A percentile compares a stretch with the other conserved stretches of the same genome.
Conservation (phyloP, 108 stramenopile genomes). For the Conticribra guillardii region DNA sequence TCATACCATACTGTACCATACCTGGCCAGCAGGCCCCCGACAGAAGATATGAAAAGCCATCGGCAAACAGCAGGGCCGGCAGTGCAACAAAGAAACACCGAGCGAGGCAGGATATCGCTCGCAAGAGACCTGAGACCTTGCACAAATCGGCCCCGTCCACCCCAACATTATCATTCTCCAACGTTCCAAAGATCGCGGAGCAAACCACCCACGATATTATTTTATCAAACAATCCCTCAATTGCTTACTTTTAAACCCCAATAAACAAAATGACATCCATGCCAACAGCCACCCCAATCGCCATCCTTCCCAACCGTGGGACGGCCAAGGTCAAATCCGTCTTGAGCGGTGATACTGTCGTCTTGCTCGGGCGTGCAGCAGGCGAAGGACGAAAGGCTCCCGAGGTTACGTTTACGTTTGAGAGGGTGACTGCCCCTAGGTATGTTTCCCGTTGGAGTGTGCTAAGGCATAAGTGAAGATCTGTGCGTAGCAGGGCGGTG, state of each 20-base stretch:
- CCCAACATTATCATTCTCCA: neutral
- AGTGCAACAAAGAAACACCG: no score
- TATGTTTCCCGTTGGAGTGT: slow-evolving; percentile 27
- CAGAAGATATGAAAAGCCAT: no score
- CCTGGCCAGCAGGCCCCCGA: no score
- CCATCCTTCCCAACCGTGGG: slow-evolving; percentile 77
- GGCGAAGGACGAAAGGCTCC: slow-evolving; percentile 60
- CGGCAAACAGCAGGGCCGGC: no score
- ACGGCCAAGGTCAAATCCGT: slow-evolving; percentile 84
- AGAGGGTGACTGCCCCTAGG: slow-evolving; percentile 83
- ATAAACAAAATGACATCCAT: slow-evolving; percentile 1
- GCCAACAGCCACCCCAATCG: slow-evolving; percentile 19
- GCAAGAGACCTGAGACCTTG: no score
- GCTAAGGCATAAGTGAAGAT: no score
- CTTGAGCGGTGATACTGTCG: slow-evolving; percentile 84
- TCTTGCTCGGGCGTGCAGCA: slow-evolving; percentile 73
- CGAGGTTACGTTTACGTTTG: slow-evolving; percentile 87
- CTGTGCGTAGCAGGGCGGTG: no score
- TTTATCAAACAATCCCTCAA: neutral
- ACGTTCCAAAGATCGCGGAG: neutral
- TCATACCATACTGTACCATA: no score
- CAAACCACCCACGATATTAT: neutral
- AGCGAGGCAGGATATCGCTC: no score
- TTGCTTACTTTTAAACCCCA: neutral
- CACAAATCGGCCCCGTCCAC: no score